Evolutionary conservation across 768 basidiomycete species (phyloP), one percentile per base, ranked within the genome.

Genomic region (Sistotremastrum niveocremeum): DNA sequence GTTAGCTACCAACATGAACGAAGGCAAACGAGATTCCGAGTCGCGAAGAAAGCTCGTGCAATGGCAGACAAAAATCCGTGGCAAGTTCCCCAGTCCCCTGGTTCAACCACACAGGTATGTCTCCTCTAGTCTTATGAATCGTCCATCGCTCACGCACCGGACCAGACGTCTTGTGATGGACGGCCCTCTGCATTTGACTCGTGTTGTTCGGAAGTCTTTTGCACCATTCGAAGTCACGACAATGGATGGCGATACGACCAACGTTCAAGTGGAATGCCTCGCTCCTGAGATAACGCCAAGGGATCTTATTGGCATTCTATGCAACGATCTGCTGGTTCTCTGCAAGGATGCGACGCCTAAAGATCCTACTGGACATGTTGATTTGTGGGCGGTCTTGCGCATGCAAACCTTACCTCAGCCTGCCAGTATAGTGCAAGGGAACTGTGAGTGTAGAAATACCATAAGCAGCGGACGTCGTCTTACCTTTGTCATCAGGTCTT

Each of bases 11-110:
- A 85, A 86, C 56, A 95, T 99, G 87, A 99, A 99, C 61, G 95
- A 99, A 65, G 89, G 90, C 51, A 98, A 97, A 62, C 79, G 95
- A 2, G 93, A 97, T 54, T 75, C 89, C 2, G 95, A 99, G 64
- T 91, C 87, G 1, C 73, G 95, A 20, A 74, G 81, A 40, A 86
- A 89, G 57, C 76, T 98, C 29, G 85, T 97, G 11, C 79, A 84
- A 57, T 91, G 86, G 87, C 89, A 91, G 64, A 57, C 79, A 34
- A 73, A 88, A 54, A 97, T 99, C 55, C 73, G 82, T 36, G 87
- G 89, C 12, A 85, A 78, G 58, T 97, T 95, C 62, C 91, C 90
- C 6, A 93, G 89, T 49, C 93, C 95, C n/a, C 69, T 99, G 35
- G 95, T 99, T 34, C 95, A 98, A 61, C 95, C 95, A 6, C 95